Percentiles rank a stretch among this genome's conserved stretches.
These are phyloP conservation scores for Scenedesmus sp. DNA, from an alignment of 163 green algal genomes.

Conservation along the genomic window DNA sequence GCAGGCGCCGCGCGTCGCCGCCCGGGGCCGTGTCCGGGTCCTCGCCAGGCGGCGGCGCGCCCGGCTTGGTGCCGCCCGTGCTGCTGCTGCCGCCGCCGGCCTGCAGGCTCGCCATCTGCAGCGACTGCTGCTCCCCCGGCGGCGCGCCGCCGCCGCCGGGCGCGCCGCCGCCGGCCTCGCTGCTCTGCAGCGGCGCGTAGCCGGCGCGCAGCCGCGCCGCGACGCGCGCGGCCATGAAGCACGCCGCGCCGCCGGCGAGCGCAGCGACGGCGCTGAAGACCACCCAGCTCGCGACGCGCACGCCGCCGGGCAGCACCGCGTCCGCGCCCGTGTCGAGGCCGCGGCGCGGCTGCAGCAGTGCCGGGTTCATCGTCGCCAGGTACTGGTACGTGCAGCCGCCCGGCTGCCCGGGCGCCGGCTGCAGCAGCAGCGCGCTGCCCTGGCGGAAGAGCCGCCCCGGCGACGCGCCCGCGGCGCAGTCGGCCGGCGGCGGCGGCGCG, in stretches of 20 bases:
- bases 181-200: background rate
- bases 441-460: background rate
- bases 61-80: no score
- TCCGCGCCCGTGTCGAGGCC: background rate
- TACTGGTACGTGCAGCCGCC: background rate
- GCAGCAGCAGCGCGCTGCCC: background rate
- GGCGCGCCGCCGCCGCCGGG: background rate
- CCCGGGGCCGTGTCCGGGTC: no score
- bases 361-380: background rate
- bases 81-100: background rate
- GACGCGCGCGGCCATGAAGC: slow-evolving; percentile 11
- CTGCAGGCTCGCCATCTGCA: background rate
- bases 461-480: no score
- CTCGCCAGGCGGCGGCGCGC: no score
- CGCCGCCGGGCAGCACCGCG: background rate
- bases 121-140: background rate
- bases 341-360: slow-evolving; percentile 7
- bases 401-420: background rate
- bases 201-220: background rate
- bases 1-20: no score
- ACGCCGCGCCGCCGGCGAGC: background rate
- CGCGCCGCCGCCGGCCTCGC: background rate
- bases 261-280: slow-evolving; percentile 9
- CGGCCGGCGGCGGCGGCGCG: no score
- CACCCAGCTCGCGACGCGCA: background rate